phyloP scores from a whole-genome alignment of 352 stramenopile genomes.

The Phytophthora pluvialis region DNA sequence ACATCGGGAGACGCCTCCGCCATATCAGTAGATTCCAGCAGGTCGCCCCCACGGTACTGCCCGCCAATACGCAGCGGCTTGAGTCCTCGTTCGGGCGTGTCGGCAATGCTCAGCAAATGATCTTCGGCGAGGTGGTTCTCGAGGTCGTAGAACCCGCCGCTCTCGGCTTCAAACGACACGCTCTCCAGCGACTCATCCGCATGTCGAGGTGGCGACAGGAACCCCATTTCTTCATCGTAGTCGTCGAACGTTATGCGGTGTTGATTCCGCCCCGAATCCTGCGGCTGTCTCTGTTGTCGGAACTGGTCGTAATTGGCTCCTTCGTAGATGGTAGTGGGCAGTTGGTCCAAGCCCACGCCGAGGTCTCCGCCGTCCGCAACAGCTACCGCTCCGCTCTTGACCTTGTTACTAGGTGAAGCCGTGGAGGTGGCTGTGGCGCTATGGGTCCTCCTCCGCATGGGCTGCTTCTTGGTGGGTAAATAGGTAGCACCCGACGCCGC shows the following conservation, averaged over 20 bases:
- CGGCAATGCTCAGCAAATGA: constrained; percentile 36
- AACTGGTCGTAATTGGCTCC: constrained; percentile 41
- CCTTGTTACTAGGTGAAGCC: constrained; percentile 26
- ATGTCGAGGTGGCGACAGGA: constrained; percentile 39
- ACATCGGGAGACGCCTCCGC: constrained; percentile 44
- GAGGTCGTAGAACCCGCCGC: constrained; percentile 57
- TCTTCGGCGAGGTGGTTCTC: constrained; percentile 45
- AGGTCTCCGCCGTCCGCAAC: constrained; percentile 18
- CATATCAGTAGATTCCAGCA: constrained; percentile 32
- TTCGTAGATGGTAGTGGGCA: constrained; percentile 66
- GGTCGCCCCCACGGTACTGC: constrained; percentile 34
- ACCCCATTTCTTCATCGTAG: constrained; percentile 61
- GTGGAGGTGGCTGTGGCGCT: constrained; percentile 52
- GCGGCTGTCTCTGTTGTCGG: constrained; percentile 35
- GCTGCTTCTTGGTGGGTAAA: constrained; percentile 72
- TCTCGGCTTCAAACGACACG: constrained; percentile 61
- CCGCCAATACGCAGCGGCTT: constrained; percentile 32
- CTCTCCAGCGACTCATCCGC: constrained; percentile 51
- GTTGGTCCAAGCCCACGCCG: constrained; percentile 37
- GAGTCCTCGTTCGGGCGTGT: constrained; percentile 22
- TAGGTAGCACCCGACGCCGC: constrained; percentile 37
- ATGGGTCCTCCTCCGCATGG: constrained; percentile 78
- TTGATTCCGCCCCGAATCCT: constrained; percentile 58
- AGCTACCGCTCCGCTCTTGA: constrained; percentile 34
- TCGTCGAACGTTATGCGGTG: constrained; percentile 68